Evolutionary conservation across 495 filamentous ascomycete genomes (phyloP).

Genomic region (Hypomontagnella submonticulosa): DNA sequence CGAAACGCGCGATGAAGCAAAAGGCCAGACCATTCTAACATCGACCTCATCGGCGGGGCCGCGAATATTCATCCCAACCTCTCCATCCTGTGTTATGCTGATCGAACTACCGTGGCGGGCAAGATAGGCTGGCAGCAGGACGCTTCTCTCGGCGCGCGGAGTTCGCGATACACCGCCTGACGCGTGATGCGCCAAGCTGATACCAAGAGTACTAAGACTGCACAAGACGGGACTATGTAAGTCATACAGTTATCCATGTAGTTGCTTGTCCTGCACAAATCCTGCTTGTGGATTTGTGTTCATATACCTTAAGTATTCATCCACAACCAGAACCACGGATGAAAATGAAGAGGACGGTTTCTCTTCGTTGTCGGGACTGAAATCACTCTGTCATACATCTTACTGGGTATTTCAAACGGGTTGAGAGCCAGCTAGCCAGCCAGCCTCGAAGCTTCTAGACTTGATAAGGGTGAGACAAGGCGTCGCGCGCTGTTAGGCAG

Average conservation of each 20-base stretch:
- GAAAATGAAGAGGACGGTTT: background rate
- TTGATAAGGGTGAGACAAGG: constrained; percentile 21
- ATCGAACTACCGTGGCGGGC: constrained; percentile 19
- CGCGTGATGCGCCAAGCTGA: constrained; percentile 33
- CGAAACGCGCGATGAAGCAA: constrained; percentile 14
- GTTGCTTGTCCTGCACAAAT: constrained; percentile 5
- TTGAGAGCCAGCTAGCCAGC: background rate
- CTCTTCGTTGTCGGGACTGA: background rate
- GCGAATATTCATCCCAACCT: background rate
- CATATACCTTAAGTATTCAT: no score
- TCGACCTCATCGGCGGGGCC: background rate
- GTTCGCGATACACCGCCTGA: constrained; percentile 33
- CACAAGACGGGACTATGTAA: constrained; percentile 34
- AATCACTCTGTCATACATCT: background rate
- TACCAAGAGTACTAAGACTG: constrained; percentile 34
- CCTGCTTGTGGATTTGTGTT: constrained; percentile 8
- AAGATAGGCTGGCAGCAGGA: constrained; percentile 34
- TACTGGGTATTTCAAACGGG: background rate
- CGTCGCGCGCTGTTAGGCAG: constrained; percentile 26
- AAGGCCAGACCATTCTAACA: constrained; percentile 2
- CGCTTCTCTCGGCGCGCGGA: constrained; percentile 33
- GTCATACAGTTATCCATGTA: constrained; percentile 23
- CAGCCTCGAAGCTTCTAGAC: constrained; percentile 24
- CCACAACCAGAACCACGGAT: no score
- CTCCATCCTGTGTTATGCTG: background rate